phyloP scores from a whole-genome alignment of 2,329 filamentous ascomycete species.

The Colletotrichum camelliae region DNA sequence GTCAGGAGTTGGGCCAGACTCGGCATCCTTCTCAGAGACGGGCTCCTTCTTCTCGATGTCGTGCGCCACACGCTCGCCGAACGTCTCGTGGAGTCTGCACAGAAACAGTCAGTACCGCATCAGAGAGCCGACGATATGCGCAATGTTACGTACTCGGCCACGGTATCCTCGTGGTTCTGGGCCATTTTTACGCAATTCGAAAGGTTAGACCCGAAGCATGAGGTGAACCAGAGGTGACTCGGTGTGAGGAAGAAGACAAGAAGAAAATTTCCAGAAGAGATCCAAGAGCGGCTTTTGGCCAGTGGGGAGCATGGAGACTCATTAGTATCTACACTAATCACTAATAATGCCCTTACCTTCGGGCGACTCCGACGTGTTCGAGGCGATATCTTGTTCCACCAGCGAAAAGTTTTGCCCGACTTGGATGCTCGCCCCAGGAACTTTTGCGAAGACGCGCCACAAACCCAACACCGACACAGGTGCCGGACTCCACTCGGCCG shows the following conservation, averaged over 20 bases:
- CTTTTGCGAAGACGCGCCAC: constrained; percentile 14
- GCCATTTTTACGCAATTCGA: constrained; percentile 30
- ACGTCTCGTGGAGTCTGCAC: constrained; percentile 31
- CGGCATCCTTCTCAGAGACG: constrained; percentile 21
- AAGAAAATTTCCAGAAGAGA: neutral
- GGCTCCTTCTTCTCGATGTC: constrained; percentile 27
- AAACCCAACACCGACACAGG: neutral
- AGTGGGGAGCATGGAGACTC: constrained; percentile 5
- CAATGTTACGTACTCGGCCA: constrained; percentile 33
- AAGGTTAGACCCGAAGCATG: neutral
- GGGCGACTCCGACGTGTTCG: constrained; percentile 7
- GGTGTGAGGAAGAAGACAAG: neutral
- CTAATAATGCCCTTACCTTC: constrained; percentile 12
- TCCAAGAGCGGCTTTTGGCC: neutral
- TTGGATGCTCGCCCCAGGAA: constrained; percentile 5
- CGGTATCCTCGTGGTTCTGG: constrained; percentile 36
- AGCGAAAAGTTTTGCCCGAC: neutral
- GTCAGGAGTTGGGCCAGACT: constrained; percentile 41
- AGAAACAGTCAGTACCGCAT: neutral
- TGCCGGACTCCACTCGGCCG: constrained; percentile 13
- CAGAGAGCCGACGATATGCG: neutral
- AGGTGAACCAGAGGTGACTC: neutral
- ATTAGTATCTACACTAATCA: neutral
- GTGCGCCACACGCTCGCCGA: constrained; percentile 28
- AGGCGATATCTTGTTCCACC: neutral